Evolutionary conservation across 2,329 filamentous ascomycete species (phyloP), one percentile per base, ranked within the genome.

Genomic region (Aspergillus pseudoglaucus): DNA sequence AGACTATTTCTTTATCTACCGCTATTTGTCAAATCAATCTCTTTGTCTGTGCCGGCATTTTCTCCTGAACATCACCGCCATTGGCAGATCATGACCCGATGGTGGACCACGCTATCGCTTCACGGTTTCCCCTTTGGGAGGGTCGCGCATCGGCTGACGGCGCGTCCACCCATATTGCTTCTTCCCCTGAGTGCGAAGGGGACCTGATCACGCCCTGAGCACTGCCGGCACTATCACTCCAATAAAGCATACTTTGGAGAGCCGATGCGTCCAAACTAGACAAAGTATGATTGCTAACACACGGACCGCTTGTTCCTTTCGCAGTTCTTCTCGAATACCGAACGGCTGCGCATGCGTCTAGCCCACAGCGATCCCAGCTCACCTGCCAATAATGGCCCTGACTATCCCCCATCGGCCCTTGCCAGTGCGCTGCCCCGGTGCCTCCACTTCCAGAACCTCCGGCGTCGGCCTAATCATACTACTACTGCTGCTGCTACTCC

Each of bases 281-380:
- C 9, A 30, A 30, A 12, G 37, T 39, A 18, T 18, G 37, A 18
- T 39, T 15, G 44, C 51, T 55, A 48, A 55, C 50, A 55, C 50
- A 46, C 50, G 46, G 51, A 49, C 53, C 42, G 44, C 46, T 51
- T 55, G 59, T 50, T 58, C 53, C 44, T 51, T 20, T 46, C 52
- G 48, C 58, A 70, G 67, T 62, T 65, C 55, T 70, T 70, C 59
- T 70, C 66, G 54, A 70, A 70, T 61, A 54, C 66, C 42, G 66
- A 70, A 57, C 64, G 63, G 27, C 60, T 68, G 49, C 67, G 61
- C 45, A 60, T 64, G 46, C 60, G 65, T 55, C 53, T 67, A 60
- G 63, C 55, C 9, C 59, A 64, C 51, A 56, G 53, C 54, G 56
- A 60, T 62, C 62, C 56, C 50, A 46, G n/a, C 33, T n/a, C 33